Percentiles rank a stretch among this genome's conserved stretches.
Evolutionary conservation across 345 rosid species (phyloP).

Genomic region (Eutrema yunnanense): DNA sequence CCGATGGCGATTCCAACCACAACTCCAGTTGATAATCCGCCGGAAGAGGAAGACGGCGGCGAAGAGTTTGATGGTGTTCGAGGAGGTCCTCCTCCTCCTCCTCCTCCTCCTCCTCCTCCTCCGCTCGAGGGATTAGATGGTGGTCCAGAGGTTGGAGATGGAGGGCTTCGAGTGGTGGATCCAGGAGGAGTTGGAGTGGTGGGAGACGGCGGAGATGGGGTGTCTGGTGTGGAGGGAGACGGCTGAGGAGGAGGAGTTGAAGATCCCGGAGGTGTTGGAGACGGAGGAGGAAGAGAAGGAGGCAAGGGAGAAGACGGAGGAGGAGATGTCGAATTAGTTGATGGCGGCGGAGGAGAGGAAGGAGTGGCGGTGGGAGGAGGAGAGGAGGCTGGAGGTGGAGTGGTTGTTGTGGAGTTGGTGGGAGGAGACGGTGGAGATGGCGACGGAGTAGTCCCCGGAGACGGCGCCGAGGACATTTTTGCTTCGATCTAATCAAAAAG

Average conservation of each 20-base stretch:
- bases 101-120: background rate
- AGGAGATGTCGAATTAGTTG: slow-evolving; percentile 29
- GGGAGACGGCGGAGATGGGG: slow-evolving; percentile 32
- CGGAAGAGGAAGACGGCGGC: slow-evolving; percentile 26
- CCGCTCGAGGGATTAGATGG: slow-evolving; percentile 4
- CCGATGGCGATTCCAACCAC: slow-evolving; percentile 65
- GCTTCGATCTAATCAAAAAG: slow-evolving; percentile 18
- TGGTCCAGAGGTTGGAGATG: slow-evolving; percentile 17
- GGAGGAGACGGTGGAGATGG: slow-evolving; percentile 40
- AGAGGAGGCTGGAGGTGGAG: slow-evolving; percentile 39
- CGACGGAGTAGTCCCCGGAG: slow-evolving; percentile 37
- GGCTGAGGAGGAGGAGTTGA: slow-evolving; percentile 28
- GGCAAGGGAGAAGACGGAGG: slow-evolving; percentile 30
- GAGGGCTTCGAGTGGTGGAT: slow-evolving; percentile 21
- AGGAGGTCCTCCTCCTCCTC: slow-evolving; percentile 8
- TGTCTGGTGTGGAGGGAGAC: slow-evolving; percentile 36
- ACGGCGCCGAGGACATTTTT: slow-evolving; percentile 48
- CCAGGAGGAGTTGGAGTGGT: slow-evolving; percentile 29
- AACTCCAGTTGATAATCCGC: slow-evolving; percentile 42
- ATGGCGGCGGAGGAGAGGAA: slow-evolving; percentile 35
- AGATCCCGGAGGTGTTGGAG: slow-evolving; percentile 22
- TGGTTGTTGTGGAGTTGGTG: slow-evolving; percentile 29
- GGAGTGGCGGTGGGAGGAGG: slow-evolving; percentile 38
- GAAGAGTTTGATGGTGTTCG: slow-evolving; percentile 23
- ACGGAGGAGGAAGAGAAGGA: slow-evolving; percentile 23